Conservation (phyloP, 768 basidiomycete species). For the Mycena galericulata region DNA sequence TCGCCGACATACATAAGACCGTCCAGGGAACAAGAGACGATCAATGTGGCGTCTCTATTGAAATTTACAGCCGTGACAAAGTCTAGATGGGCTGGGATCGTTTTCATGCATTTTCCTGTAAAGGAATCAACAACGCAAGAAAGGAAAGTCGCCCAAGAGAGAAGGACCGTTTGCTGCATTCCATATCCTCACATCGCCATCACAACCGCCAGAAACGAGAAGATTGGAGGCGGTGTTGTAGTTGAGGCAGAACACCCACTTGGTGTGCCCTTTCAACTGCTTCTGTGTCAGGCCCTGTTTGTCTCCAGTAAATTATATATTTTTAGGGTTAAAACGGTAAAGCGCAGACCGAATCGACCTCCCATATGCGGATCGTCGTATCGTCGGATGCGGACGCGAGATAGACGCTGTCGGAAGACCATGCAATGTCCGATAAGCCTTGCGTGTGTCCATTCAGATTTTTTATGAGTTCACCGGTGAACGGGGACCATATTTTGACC, state of each 20-base stretch:
- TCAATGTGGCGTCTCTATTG: slow-evolving; percentile 90
- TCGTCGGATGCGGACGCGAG: slow-evolving; percentile 96
- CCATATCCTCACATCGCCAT: slow-evolving; percentile 95
- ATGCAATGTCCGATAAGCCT: slow-evolving; percentile 91
- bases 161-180: slow-evolving; percentile 80
- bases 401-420: slow-evolving; percentile 86
- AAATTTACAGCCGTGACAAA: slow-evolving; percentile 96
- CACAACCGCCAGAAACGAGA: slow-evolving; percentile 92
- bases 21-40: slow-evolving; percentile 93
- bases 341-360: slow-evolving; percentile 74
- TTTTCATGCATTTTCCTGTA: slow-evolving; percentile 85
- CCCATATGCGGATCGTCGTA: slow-evolving; percentile 89
- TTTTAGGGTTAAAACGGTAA: slow-evolving; percentile 7
- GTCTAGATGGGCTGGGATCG: slow-evolving; percentile 92
- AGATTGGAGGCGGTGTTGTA: slow-evolving; percentile 91
- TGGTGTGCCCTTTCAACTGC: slow-evolving; percentile 83
- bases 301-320: slow-evolving; percentile 1
- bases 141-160: slow-evolving; percentile 22
- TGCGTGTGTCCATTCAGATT: slow-evolving; percentile 81
- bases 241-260: slow-evolving; percentile 92
- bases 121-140: slow-evolving; percentile 10
- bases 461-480: slow-evolving; percentile 80
- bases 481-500: slow-evolving; percentile 87
- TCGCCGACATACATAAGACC: slow-evolving; percentile 84
- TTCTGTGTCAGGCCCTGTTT: slow-evolving; percentile 77